Base-by-base conservation (phyloP, 1,284 basidiomycete species). In the Cutaneotrichosporon sp. region DNA sequence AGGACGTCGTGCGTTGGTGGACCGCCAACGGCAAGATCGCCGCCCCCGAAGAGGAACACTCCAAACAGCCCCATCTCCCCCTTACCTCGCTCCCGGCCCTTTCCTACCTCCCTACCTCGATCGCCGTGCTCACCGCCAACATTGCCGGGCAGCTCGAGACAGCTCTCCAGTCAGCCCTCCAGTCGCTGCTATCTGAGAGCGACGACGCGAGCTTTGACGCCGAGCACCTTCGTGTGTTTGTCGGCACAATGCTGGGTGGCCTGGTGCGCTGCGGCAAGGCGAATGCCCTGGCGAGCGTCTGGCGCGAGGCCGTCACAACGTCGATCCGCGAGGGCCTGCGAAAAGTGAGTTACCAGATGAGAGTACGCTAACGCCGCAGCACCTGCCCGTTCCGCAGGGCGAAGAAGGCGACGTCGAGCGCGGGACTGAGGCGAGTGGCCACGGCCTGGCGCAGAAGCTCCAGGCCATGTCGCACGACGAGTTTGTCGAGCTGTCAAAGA, bases 111-210 rank as follows among this genome's bases (percentile, higher is more conserved):
- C 89, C 90, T 0, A 72, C 77, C 3, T 84, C 86, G 55, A 75
- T 92, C 4, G 80, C 79, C 20, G 74, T 77, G 1, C 76, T 91
- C 46, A 84, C 83, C 0, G 75, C 82, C 61, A 83, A 87, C 60
- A 88, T 94, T 58, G 82, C 87, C 0, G 77, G 80, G 0, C 86
- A 87, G 1, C 77, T 94, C n/a, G 85, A 88, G 18, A 77, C 80
- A 10, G 90, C 94, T 60, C 77, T 96, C 1, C 80, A 88, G 4
- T 78, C 80, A 20, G 80, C 86, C 1, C 79, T 97, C 9, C 80
- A 81, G 35, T 78, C 81, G 17, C 85, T 91, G 65, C 77, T 94
- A 4, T 56, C 58, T 1, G 49, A 50, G 13, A 78, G 83, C 44
- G 74, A 76, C 45, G 44, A 44, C 33, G 51, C 51, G 20, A 41